phyloP scores from a whole-genome alignment of 768 basidiomycete species.

The Hericium coralloides region DNA sequence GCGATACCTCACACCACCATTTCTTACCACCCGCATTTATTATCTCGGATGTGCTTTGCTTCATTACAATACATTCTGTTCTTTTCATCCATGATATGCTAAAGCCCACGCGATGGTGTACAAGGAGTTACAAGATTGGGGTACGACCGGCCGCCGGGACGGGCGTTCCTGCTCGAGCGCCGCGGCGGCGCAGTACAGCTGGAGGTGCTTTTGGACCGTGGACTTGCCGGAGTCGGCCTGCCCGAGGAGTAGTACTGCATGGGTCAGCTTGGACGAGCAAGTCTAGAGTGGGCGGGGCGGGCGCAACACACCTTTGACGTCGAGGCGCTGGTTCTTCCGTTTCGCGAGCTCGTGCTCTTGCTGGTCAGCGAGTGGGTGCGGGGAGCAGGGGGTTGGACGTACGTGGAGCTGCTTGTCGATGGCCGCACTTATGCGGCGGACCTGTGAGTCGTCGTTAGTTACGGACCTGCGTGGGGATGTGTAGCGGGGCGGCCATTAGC shows the following conservation, averaged over 20 bases:
- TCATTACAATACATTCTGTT: background rate
- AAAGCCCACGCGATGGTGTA: background rate
- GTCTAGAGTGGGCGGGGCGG: too few relatives aligned
- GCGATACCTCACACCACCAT: background rate
- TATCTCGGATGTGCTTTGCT: background rate
- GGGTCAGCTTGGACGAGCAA: background rate
- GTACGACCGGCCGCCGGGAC: background rate
- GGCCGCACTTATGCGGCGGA: constrained; percentile 35
- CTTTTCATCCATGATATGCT: background rate
- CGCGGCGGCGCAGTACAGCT: too few relatives aligned
- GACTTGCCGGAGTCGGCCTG: constrained; percentile 78
- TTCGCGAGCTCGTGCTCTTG: constrained; percentile 40
- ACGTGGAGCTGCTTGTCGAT: constrained; percentile 54
- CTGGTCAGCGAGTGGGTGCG: too few relatives aligned
- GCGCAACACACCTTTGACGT: constrained; percentile 53
- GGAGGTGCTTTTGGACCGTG: constrained; percentile 79
- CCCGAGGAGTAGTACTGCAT: constrained; percentile 63
- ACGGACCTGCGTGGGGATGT: constrained; percentile 6
- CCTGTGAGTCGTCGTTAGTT: constrained; percentile 29
- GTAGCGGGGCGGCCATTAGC: background rate
- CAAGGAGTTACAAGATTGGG: background rate
- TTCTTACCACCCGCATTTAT: background rate
- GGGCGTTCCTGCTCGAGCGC: background rate
- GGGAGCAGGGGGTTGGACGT: too few relatives aligned
- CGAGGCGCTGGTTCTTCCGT: constrained; percentile 35